A percentile compares a stretch with the other conserved stretches of the same genome.
Evolutionary conservation across 257 asterid genomes (phyloP).

Genomic region (Gentiana straminea): DNA sequence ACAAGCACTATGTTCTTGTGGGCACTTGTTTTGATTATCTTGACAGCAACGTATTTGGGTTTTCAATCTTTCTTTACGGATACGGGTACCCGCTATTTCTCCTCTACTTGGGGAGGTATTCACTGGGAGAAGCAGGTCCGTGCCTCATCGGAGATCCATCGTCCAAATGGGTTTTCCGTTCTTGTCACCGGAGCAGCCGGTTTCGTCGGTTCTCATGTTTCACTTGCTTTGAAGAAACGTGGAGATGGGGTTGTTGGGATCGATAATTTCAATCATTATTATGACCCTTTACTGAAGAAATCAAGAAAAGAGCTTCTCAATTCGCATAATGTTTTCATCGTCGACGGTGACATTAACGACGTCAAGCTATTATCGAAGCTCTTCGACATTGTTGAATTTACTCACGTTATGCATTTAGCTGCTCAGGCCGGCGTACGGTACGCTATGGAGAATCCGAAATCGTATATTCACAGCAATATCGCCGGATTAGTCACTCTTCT

Average conservation of each 20-base stretch:
- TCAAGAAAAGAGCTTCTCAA: slow-evolving; percentile 29
- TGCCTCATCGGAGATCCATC: slow-evolving; percentile 50
- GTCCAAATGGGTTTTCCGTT: slow-evolving; percentile 40
- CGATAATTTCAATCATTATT: slow-evolving; percentile 60
- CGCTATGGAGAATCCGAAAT: slow-evolving; percentile 69
- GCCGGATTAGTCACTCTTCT: slow-evolving; percentile 71
- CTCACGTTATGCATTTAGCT: slow-evolving; percentile 78
- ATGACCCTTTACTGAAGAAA: slow-evolving; percentile 42
- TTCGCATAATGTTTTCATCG: slow-evolving; percentile 25
- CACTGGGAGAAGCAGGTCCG: slow-evolving; percentile 53
- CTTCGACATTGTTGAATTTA: slow-evolving; percentile 41
- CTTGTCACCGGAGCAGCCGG: slow-evolving; percentile 92
- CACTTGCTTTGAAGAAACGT: slow-evolving; percentile 59
- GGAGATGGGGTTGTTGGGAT: slow-evolving; percentile 84
- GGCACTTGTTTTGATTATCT: slow-evolving; percentile 57
- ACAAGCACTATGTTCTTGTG: slow-evolving; percentile 67
- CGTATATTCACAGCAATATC: slow-evolving; percentile 60
- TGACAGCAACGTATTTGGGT: slow-evolving; percentile 61
- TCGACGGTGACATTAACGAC: slow-evolving; percentile 58
- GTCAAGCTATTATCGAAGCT: slow-evolving; percentile 35
- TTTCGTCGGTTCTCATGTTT: slow-evolving; percentile 63
- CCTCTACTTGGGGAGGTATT: slow-evolving; percentile 55
- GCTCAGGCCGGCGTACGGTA: slow-evolving; percentile 84
- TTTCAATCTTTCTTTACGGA: slow-evolving; percentile 48
- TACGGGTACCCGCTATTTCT: slow-evolving; percentile 40